Evolutionary conservation across 169 alveolate species (phyloP), one percentile per base, ranked within the genome.

Genomic region (Cryptosporidium andersoni): DNA sequence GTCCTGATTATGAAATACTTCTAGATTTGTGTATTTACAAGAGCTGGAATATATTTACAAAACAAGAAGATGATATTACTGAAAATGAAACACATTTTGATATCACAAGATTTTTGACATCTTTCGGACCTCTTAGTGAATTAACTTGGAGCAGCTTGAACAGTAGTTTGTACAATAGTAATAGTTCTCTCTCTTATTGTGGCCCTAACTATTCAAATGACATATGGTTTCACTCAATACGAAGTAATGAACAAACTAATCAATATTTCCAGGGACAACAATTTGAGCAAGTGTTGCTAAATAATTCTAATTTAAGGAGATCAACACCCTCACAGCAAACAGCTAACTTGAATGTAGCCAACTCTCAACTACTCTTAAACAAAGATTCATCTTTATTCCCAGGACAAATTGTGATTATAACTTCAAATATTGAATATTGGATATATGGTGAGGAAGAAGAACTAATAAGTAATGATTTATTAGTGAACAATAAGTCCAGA

Each of bases 51-150:
- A 12, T 49, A 9, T 25, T 25, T 25, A 25, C 25, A 25, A 25
- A 25, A 25, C 25, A 25, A 25, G 55, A 49, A 49, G 55, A 49
- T 12, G 14, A 8, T 9, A 49, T 8, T 9, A 49, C 12, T 9
- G 12, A 8, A 49, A 64, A 64, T 40, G 8, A 64, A 6, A 14
- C 5, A 4, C 16, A 45, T n/a, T 64, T 66, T 66, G 81, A 51
- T 1, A 47, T 51, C 14, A 37, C 64, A 66, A 51, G 14, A 34
- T 34, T 49, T 49, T 66, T 66, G 14, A 37, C 51, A 4, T 16
- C 37, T 5, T 66, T 66, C 51, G 81, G 81, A 7, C 42, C 81
- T 49, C 51, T 66, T 66, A 64, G 81, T 12, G 64, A 51, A 34
- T 45, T 25, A 4, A 14, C 25, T 12, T 43, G 40, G 14, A 9